Evolutionary conservation across 1,284 basidiomycete genomes (phyloP), one percentile per base, ranked within the genome.

Genomic region (Pseudozyma sp.): DNA sequence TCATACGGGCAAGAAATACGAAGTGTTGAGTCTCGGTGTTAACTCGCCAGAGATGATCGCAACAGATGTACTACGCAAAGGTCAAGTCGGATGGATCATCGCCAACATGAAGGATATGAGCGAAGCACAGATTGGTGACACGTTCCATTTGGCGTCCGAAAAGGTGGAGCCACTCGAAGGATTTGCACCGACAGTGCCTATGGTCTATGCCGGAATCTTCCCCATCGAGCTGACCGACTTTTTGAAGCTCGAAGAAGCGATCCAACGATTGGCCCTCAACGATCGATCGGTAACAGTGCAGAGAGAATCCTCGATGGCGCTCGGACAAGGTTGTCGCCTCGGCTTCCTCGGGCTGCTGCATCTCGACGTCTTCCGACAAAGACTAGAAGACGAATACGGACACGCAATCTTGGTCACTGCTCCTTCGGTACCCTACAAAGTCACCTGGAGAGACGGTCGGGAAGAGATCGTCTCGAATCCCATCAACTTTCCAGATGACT

Each of bases 41-140:
- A 92, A 97, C 89, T 89, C 96, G 83, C 97, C 96, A 1, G 76
- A 75, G 31, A 76, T 81, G 47, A 53, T 76, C 1, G 60, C 65
- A 62, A 86, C 49, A 66, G 79, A 76, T 25, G 88, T 89, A 50
- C 86, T 98, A 56, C 88, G 89, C 53, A 91, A 93, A 52, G 95
- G 95, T 3, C 95, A 97, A 87, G 95, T 97, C 16, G 95, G 95
- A 19, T 82, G 81, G 81, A 67, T 83, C 48, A 77, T 82, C 1
- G 97, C 95, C 86, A 97, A 94, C 82, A 99, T 99, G 96, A 99
- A 98, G 85, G 92, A 98, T 80, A 93, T 93, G 14, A 90, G 91
- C n/a, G 96, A 99, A 88, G 95, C 95, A 25, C 91, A 92, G 81
- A 91, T 97, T 60, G 97, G 97, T 39, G 97, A 99, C 84, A 99